Evolutionary conservation across 352 stramenopile genomes (phyloP), one percentile per base, ranked within the genome.

Genomic region (Blastocystis sp.): DNA sequence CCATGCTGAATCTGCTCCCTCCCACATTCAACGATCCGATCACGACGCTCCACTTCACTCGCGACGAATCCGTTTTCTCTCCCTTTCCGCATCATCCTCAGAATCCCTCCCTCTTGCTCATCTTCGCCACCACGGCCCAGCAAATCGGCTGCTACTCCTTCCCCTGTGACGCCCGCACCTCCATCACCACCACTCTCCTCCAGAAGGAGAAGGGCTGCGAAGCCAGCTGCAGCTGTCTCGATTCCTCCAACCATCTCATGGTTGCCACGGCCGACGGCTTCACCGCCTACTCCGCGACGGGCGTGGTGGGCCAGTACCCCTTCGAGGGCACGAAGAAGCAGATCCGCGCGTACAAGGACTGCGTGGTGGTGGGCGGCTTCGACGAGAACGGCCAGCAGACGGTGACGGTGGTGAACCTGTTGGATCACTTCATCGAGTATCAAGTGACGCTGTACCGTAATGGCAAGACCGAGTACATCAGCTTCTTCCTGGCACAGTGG

Each of bases 301-400:
- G 57, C 3, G 57, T 68, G 42, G 19, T 52, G 9, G 61, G 17
- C 19, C 2, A 43, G 10, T 68, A 68, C 40, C 40, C 28, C 14
- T 57, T 52, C 60, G 38, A 54, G 17, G 74, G 74, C n/a, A 84
- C 65, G 54, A 84, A 84, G 74, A 84, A 84, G 43, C 66, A 68
- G n/a, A 11, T 84, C 2, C 28, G 54, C 54, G 28, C 24, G 45
- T 43, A 43, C n/a, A 84, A 84, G 28, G 74, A 84, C 34, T 68
- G 48, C 6, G 74, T 59, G 19, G 74, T 84, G 24, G 74, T 84
- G 54, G 74, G 17, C 3, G 48, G 74, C 60, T 84, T 66, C 54
- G 74, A 84, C 61, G 74, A 84, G 74, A 84, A 84, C 45, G 74
- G 54, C 6, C 74, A 84, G 54, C 74, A 84, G 28, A 59, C 66